phyloP scores from a whole-genome alignment of 441 rosid species.

The Brassica hybrid region DNA sequence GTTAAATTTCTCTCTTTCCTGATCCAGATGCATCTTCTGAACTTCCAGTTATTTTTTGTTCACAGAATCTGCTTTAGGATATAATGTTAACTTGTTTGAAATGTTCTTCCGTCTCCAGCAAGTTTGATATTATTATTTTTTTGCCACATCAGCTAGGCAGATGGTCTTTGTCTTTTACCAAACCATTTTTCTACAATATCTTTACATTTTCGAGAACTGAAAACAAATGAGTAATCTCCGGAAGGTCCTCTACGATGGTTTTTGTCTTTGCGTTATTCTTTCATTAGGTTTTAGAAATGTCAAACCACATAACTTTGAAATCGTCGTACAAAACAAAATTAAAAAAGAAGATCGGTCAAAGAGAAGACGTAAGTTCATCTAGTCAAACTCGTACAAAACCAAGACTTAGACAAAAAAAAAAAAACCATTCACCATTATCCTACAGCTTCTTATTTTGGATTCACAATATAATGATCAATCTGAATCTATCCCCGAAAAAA shows the following conservation, averaged over 20 bases:
- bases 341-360: not conserved
- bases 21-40: not conserved
- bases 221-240: no score
- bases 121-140: not conserved
- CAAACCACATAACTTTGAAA: not conserved
- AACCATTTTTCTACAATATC: not conserved
- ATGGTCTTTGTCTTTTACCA: not conserved
- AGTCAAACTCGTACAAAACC: not conserved
- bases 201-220: not conserved
- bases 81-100: not conserved
- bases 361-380: not conserved
- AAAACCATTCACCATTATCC: not conserved
- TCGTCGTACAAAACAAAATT: not conserved
- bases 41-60: not conserved
- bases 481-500: not conserved
- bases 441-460: not conserved
- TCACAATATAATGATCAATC: conserved; percentile 31
- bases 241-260: no score
- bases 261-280: not conserved
- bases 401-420: not conserved
- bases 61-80: not conserved
- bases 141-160: not conserved
- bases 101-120: not conserved
- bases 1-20: not conserved
- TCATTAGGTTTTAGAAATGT: not conserved